Evolutionary conservation across 139 green algal genomes (phyloP).

Genomic region (Chlamydomonas sp.): DNA sequence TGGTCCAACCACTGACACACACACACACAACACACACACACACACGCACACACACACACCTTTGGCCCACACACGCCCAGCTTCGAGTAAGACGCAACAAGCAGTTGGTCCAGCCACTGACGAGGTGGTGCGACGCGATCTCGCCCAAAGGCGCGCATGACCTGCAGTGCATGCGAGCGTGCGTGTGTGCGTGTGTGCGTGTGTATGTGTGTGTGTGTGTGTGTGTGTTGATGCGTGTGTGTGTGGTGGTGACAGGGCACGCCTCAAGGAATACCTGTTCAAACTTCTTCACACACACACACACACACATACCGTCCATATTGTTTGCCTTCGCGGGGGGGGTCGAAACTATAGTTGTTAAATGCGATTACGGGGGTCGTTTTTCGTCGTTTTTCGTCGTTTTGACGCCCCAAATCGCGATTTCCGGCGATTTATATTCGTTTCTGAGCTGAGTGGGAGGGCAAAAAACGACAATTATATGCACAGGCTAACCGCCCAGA

Average conservation of each 20-base stretch:
- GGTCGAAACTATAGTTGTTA: too few relatives aligned
- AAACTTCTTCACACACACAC: neutral
- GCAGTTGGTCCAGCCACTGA: slow-evolving; percentile 23
- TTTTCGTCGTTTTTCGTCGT: too few relatives aligned
- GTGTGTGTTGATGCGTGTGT: neutral
- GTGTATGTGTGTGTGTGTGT: neutral
- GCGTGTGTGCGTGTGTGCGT: neutral
- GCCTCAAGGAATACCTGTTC: neutral
- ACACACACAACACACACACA: too few relatives aligned
- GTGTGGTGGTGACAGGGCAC: neutral
- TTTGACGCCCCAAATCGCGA: too few relatives aligned
- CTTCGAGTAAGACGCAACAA: slow-evolving; percentile 16
- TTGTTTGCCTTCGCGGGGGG: too few relatives aligned
- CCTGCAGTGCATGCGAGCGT: neutral
- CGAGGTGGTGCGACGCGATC: slow-evolving; percentile 8
- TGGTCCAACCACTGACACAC: slow-evolving; percentile 26
- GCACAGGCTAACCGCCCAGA: too few relatives aligned
- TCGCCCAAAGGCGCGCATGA: slow-evolving; percentile 12
- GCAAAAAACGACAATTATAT: too few relatives aligned
- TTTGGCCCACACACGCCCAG: neutral
- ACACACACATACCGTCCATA: neutral
- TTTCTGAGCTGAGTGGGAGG: too few relatives aligned
- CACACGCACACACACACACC: too few relatives aligned
- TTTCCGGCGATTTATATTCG: too few relatives aligned
- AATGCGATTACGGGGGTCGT: too few relatives aligned